phyloP scores from a whole-genome alignment of 148 eudicot genomes.

The Fagopyrum tataricum region DNA sequence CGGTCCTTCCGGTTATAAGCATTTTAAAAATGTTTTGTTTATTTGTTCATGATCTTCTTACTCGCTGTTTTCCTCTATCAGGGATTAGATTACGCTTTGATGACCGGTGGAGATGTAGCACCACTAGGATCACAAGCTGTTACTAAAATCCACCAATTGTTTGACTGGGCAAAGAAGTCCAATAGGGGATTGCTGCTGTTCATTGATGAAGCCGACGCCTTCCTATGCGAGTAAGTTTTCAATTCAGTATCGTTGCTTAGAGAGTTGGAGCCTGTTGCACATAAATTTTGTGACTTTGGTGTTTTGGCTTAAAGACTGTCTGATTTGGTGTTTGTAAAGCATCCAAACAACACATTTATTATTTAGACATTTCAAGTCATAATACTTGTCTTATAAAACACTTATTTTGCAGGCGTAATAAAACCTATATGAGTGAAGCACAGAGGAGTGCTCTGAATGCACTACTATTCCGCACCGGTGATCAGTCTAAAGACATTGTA shows the following conservation, averaged over 20 bases:
- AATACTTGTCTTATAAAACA: background rate
- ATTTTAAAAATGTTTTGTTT: background rate
- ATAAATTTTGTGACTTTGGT: background rate
- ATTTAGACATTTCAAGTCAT: too few relatives aligned
- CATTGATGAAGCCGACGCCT: slow-evolving; percentile 99
- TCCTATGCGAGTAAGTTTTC: slow-evolving; percentile 94
- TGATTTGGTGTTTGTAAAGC: too few relatives aligned
- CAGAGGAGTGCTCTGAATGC: slow-evolving; percentile 98
- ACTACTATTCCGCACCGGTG: slow-evolving; percentile 91
- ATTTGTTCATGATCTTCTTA: slow-evolving; percentile 13
- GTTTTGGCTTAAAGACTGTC: background rate
- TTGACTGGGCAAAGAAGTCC: slow-evolving; percentile 97
- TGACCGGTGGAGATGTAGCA: slow-evolving; percentile 99
- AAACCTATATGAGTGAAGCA: slow-evolving; percentile 98
- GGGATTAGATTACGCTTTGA: slow-evolving; percentile 98
- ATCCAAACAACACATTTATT: too few relatives aligned
- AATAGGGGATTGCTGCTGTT: slow-evolving; percentile 77
- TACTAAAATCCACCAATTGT: slow-evolving; percentile 92
- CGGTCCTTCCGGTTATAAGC: background rate
- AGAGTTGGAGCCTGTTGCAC: background rate
- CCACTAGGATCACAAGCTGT: slow-evolving; percentile 99
- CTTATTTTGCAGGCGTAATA: slow-evolving; percentile 85
- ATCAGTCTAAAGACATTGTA: slow-evolving; percentile 96
- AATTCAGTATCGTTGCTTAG: background rate
- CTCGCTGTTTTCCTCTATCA: slow-evolving; percentile 21